phyloP scores from a whole-genome alignment of 805 yeast genomes.

The Ogataea salicorniae region DNA sequence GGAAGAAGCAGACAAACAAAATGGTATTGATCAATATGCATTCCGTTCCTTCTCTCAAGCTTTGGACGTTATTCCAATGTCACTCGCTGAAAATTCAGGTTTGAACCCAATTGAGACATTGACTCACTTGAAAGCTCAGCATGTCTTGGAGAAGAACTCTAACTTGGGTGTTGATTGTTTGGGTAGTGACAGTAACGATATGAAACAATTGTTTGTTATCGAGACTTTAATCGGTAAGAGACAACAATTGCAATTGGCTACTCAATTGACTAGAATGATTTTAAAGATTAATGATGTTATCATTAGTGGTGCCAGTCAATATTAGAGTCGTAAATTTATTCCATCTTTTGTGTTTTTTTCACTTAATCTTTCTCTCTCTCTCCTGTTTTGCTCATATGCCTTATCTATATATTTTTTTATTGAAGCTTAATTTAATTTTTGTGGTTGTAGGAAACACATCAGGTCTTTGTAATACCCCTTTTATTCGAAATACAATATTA shows the following conservation, averaged over 20 bases:
- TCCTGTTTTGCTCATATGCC: background rate
- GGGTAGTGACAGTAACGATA: constrained; percentile 82
- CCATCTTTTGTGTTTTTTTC: background rate
- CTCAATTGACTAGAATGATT: constrained; percentile 97
- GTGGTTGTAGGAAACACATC: no score
- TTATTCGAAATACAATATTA: no score
- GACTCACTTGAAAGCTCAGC: constrained; percentile 77
- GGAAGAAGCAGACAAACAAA: constrained; percentile 86
- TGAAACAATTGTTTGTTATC: constrained; percentile 90
- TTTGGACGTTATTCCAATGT: constrained; percentile 86
- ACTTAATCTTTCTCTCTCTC: background rate
- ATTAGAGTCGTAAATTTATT: constrained; percentile 8
- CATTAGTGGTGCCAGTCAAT: constrained; percentile 42
- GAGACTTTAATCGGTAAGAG: constrained; percentile 97
- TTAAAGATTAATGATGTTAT: constrained; percentile 95
- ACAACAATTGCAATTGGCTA: constrained; percentile 91
- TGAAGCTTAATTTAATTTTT: no score
- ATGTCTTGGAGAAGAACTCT: constrained; percentile 65
- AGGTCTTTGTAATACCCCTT: no score
- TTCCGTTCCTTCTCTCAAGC: constrained; percentile 93
- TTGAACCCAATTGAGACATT: constrained; percentile 88
- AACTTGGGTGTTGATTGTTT: constrained; percentile 91
- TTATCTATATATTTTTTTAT: no score
- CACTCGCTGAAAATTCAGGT: constrained; percentile 96
- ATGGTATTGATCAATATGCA: constrained; percentile 96